Percentiles rank a stretch among this genome's conserved stretches.
Conservation (phyloP, 139 green algal species). For the Zygnema cylindricum region DNA sequence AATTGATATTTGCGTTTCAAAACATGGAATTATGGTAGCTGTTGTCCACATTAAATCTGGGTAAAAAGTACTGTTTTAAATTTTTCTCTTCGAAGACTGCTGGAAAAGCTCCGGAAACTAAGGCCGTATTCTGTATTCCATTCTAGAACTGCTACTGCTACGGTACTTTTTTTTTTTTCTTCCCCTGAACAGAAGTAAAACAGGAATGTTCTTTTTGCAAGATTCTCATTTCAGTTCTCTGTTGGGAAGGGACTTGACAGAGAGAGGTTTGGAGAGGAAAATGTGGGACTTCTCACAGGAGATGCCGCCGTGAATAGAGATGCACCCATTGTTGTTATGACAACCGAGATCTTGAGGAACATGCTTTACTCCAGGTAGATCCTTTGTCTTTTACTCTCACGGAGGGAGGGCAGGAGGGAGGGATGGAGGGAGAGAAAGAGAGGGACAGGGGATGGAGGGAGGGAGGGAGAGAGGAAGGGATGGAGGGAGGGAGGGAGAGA, state of each 20-base stretch:
- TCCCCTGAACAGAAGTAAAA: too few relatives aligned
- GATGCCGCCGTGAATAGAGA: slow-evolving; percentile 89
- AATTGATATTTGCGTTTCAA: too few relatives aligned
- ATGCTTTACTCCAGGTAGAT: slow-evolving; percentile 83
- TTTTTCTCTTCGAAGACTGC: too few relatives aligned
- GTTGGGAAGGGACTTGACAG: slow-evolving; percentile 35
- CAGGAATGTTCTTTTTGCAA: too few relatives aligned
- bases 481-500: background rate
- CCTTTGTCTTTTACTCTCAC: background rate
- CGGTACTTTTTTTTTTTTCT: too few relatives aligned
- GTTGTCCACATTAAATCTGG: too few relatives aligned
- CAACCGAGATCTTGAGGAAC: slow-evolving; percentile 98
- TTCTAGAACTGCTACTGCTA: too few relatives aligned
- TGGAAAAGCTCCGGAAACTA: too few relatives aligned
- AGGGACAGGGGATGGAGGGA: background rate
- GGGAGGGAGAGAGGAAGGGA: background rate
- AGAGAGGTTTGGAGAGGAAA: slow-evolving; percentile 64
- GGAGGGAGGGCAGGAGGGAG: background rate
- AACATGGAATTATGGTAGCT: too few relatives aligned
- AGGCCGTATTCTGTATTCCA: too few relatives aligned
- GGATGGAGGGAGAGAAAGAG: background rate
- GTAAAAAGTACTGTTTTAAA: too few relatives aligned
- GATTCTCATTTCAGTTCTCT: too few relatives aligned
- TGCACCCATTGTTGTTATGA: slow-evolving; percentile 93
- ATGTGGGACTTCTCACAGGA: slow-evolving; percentile 87